Evolutionary conservation across 1,284 basidiomycete genomes (phyloP).

Genomic region (Gymnopus androsaceus): DNA sequence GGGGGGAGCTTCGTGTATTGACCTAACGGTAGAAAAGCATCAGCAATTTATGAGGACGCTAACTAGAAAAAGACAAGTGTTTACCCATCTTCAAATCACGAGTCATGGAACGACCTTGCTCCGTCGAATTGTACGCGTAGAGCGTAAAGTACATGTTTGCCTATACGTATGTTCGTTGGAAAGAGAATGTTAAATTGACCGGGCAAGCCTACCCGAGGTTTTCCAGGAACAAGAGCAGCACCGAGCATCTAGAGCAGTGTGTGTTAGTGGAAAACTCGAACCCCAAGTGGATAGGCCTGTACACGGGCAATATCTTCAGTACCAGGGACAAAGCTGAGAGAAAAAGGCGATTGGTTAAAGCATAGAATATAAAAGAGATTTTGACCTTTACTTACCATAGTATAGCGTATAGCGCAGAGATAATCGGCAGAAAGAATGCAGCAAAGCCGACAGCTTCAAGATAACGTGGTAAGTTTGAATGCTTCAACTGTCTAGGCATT

Average conservation of each 20-base stretch:
- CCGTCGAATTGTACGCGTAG: slow-evolving; percentile 26
- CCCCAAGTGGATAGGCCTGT: slow-evolving; percentile 15
- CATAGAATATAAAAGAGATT: neutral
- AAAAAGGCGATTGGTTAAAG: neutral
- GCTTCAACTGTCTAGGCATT: neutral
- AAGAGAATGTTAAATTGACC: neutral
- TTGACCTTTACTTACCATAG: slow-evolving; percentile 31
- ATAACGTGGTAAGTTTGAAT: neutral
- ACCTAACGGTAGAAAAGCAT: slow-evolving; percentile 37
- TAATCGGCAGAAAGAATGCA: slow-evolving; percentile 54
- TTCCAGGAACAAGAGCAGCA: slow-evolving; percentile 43
- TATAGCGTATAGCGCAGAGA: slow-evolving; percentile 54
- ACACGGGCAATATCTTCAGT: slow-evolving; percentile 31
- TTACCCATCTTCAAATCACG: slow-evolving; percentile 30
- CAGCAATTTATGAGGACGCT: neutral
- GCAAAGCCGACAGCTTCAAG: slow-evolving; percentile 42
- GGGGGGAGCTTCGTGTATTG: slow-evolving; percentile 59
- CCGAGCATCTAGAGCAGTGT: slow-evolving; percentile 34
- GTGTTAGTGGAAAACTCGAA: slow-evolving; percentile 7
- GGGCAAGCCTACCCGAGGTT: slow-evolving; percentile 27
- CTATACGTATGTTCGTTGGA: neutral
- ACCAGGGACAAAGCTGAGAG: slow-evolving; percentile 31
- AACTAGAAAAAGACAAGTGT: neutral
- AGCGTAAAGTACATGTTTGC: slow-evolving; percentile 23
- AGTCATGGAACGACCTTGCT: slow-evolving; percentile 32